Conservation (phyloP, 257 asterid genomes). For the Plantago elongata region DNA sequence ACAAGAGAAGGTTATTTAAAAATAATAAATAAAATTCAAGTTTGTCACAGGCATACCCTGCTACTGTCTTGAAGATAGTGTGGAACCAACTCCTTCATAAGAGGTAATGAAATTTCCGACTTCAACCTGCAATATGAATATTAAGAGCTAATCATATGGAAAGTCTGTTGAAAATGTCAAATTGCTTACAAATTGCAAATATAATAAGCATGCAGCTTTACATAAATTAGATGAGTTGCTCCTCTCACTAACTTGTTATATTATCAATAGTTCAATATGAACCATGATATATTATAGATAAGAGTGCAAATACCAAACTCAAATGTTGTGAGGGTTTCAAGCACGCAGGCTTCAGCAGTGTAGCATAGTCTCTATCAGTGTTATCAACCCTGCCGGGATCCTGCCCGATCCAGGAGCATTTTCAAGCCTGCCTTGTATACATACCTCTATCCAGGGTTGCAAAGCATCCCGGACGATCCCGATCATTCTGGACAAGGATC, state of each 20-base stretch:
- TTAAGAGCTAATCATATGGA: conserved; percentile 13
- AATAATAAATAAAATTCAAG: conserved; percentile 4
- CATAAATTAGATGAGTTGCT: conserved; percentile 12
- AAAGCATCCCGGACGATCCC: too few relatives aligned
- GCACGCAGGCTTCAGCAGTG: background rate
- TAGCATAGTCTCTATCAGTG: background rate
- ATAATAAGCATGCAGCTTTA: conserved; percentile 10
- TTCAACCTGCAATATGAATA: conserved; percentile 55
- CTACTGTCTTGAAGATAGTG: conserved; percentile 93
- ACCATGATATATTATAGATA: background rate
- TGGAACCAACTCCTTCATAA: conserved; percentile 85
- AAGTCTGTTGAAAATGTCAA: background rate
- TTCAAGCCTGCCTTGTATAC: too few relatives aligned
- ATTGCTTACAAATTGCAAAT: conserved; percentile 11
- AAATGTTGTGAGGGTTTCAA: conserved; percentile 2
- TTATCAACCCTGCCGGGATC: background rate
- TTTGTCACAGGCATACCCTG: conserved; percentile 52
- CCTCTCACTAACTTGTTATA: conserved; percentile 16
- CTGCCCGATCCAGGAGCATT: too few relatives aligned
- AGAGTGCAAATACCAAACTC: conserved; percentile 2
- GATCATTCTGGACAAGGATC: too few relatives aligned
- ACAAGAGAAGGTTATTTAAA: background rate
- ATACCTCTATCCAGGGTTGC: too few relatives aligned
- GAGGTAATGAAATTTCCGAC: conserved; percentile 83
- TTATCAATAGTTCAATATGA: background rate